Evolutionary conservation across 2,329 filamentous ascomycete genomes (phyloP).

Genomic region (Fusarium heterosporum): DNA sequence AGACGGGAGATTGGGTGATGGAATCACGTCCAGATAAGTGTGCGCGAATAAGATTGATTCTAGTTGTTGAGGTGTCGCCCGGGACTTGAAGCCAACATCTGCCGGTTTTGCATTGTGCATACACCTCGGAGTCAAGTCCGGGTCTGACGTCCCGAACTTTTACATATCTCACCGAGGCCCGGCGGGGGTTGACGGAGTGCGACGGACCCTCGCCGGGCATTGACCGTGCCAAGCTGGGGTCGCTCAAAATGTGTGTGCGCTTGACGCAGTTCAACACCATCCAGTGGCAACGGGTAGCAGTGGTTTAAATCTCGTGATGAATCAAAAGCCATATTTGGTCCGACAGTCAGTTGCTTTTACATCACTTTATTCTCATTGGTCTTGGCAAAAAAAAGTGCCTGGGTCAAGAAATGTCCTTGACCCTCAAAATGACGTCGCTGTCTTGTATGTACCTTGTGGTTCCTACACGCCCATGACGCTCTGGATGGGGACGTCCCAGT

Average conservation of each 20-base stretch:
- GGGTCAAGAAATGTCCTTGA: conserved; percentile 17
- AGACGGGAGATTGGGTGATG: conserved; percentile 39
- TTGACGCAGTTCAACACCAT: conserved; percentile 36
- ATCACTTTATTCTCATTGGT: conserved; percentile 35
- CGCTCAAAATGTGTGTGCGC: conserved; percentile 1
- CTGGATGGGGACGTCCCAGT: conserved; percentile 67
- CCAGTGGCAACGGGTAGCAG: conserved; percentile 35
- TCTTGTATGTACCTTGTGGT: not conserved
- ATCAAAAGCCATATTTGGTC: conserved; percentile 16
- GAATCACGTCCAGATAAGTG: conserved; percentile 41
- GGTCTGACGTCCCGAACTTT: conserved; percentile 20
- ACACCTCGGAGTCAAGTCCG: conserved; percentile 22
- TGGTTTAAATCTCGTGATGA: conserved; percentile 35
- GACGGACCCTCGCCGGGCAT: conserved; percentile 32
- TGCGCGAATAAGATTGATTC: conserved; percentile 40
- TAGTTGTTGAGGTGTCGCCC: conserved; percentile 27
- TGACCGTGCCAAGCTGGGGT: conserved; percentile 30
- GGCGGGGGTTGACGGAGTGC: conserved; percentile 31
- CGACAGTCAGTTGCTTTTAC: conserved; percentile 18
- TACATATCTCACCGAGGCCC: conserved; percentile 36
- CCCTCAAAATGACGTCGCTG: conserved; percentile 43
- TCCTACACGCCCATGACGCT: conserved; percentile 54
- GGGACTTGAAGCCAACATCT: conserved; percentile 39
- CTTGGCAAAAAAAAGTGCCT: conserved; percentile 31
- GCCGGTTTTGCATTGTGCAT: conserved; percentile 32